Evolutionary conservation across 257 asterid genomes (phyloP).

Genomic region (Scutellaria galericulata): DNA sequence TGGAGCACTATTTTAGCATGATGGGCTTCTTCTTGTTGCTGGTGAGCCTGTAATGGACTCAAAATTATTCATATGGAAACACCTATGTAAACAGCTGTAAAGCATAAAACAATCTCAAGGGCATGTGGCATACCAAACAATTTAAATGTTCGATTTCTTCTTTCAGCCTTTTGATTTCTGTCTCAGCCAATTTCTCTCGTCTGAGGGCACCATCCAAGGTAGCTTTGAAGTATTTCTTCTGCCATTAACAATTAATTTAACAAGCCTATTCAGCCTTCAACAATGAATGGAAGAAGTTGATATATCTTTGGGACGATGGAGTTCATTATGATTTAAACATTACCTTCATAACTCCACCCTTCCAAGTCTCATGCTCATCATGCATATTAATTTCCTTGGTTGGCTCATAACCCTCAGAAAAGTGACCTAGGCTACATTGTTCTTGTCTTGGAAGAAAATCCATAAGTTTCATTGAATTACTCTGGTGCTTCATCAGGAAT

Average conservation of each 20-base stretch:
- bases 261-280: slow-evolving; percentile 27
- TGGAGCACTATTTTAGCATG: slow-evolving; percentile 55
- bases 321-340: slow-evolving; percentile 25
- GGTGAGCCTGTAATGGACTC: slow-evolving; percentile 53
- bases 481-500: slow-evolving; percentile 64
- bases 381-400: slow-evolving; percentile 39
- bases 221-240: slow-evolving; percentile 52
- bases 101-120: background rate
- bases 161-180: slow-evolving; percentile 57
- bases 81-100: background rate
- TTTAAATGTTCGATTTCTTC: slow-evolving; percentile 60
- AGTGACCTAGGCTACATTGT: slow-evolving; percentile 41
- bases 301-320: background rate
- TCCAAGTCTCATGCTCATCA: slow-evolving; percentile 38
- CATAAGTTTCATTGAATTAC: slow-evolving; percentile 40
- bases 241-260: slow-evolving; percentile 43
- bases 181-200: slow-evolving; percentile 55
- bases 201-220: slow-evolving; percentile 56
- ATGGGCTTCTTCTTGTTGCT: slow-evolving; percentile 58
- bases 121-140: slow-evolving; percentile 47
- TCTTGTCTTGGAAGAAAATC: slow-evolving; percentile 40
- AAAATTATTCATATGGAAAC: slow-evolving; percentile 27
- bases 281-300: slow-evolving; percentile 4
- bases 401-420: slow-evolving; percentile 45
- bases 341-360: slow-evolving; percentile 48